These are phyloP conservation scores for Huntiella decipiens DNA, from an alignment of 2,329 filamentous ascomycete species.

Conservation along the genomic window DNA sequence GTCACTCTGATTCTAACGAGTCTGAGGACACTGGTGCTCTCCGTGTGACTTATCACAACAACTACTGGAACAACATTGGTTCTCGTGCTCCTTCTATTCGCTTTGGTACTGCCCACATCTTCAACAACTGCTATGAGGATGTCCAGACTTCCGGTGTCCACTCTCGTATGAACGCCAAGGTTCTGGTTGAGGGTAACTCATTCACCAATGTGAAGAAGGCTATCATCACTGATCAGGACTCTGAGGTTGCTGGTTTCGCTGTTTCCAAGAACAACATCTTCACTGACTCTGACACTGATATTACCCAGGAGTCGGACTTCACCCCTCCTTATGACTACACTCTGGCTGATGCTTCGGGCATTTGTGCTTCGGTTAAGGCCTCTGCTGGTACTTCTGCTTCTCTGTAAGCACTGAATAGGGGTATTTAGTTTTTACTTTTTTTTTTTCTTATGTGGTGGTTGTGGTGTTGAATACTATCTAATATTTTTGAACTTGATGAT, in stretches of 20 bases:
- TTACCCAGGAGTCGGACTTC: slow-evolving; percentile 18
- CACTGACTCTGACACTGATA: slow-evolving; percentile 18
- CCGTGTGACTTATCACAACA: slow-evolving; percentile 40
- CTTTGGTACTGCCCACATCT: slow-evolving; percentile 40
- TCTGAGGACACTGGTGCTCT: slow-evolving; percentile 38
- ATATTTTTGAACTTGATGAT: no score
- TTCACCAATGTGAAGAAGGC: slow-evolving; percentile 26
- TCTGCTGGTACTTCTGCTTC: slow-evolving; percentile 11
- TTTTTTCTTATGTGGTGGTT: no score
- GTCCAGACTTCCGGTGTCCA: slow-evolving; percentile 30
- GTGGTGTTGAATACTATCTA: no score
- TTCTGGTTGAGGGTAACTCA: slow-evolving; percentile 33
- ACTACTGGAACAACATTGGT: slow-evolving; percentile 41
- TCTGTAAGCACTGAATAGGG: slow-evolving; percentile 6
- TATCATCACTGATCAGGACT: slow-evolving; percentile 24
- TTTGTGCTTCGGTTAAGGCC: slow-evolving; percentile 13
- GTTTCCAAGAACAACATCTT: slow-evolving; percentile 27
- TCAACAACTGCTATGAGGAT: slow-evolving; percentile 25
- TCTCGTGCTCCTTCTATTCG: slow-evolving; percentile 39
- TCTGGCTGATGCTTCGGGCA: slow-evolving; percentile 11
- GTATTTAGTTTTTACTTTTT: no score
- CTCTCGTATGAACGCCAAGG: slow-evolving; percentile 31
- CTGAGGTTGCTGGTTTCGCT: slow-evolving; percentile 24
- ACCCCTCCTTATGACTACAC: slow-evolving; percentile 19
- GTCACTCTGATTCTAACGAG: slow-evolving; percentile 39